Evolutionary conservation across 805 yeast genomes (phyloP), one percentile per base, ranked within the genome.

Genomic region (Hanseniaspora clermontiae): DNA sequence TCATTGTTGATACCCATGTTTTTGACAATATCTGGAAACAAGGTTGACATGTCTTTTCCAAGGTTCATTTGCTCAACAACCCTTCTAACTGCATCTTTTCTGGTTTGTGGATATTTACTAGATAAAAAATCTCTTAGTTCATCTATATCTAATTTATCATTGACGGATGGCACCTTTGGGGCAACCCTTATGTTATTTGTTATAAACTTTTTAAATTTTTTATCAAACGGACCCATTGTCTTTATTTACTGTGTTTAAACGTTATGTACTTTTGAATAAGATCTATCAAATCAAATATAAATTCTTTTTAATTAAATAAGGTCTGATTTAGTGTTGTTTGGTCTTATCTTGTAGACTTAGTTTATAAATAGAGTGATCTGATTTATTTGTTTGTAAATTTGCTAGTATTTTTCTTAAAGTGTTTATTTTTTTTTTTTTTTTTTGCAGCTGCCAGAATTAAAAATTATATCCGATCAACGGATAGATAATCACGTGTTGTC

Each of bases 11-110:
- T 93, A 55, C 98, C 97, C 62, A 93, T 85, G 71, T 93, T 93
- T 72, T 93, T 95, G 68, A 93, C 74, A 31, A 93, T 95, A 69
- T 93, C 97, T 1, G 99, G 98, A 64, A 93, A 93, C 56, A 93
- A 74, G 1, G 95, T 81, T 19, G 95, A 86, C 27, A 93, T 97
- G 68, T 93, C 98, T 66, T 93, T 93, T 11, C 97, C 97, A 34
- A 89, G 80, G 0, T 98, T 93, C 99, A 93, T 93, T 59, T 96
- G 97, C 58, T 93, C 95, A 66, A 93, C 93, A 20, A 95, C 96
- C 59, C 96, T 79, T 71, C 91, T 95, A 62, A 93, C 93, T 17
- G 98, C 95, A 68, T 93, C 98, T 68, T 93, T 93, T 59, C 96
- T 78, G 65, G 95, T 97, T 61, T 80, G 83, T 29, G 96, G 95